These are phyloP conservation scores for Rhizopogon roseolus DNA, from an alignment of 768 basidiomycete species.

Conservation along the genomic window DNA sequence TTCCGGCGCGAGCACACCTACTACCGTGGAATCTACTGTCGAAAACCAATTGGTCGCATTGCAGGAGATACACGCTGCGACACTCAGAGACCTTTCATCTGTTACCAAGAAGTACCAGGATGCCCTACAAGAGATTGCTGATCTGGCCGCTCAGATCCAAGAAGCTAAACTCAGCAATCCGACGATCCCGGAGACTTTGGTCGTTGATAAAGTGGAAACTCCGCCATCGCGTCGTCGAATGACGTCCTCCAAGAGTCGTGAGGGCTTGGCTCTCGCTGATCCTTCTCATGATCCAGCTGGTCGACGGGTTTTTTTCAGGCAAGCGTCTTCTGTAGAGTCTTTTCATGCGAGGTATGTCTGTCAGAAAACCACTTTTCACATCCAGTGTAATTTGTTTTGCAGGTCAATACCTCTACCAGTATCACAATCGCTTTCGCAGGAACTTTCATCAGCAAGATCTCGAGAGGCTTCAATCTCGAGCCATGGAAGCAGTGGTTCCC, in stretches of 20 bases:
- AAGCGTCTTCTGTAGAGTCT: constrained; percentile 83
- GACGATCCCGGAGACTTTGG: constrained; percentile 35
- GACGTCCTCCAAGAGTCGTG: constrained; percentile 44
- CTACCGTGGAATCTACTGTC: constrained; percentile 33
- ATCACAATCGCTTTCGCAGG: constrained; percentile 97
- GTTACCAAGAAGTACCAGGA: constrained; percentile 83
- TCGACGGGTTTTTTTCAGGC: constrained; percentile 80
- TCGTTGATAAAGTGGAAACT: constrained; percentile 38
- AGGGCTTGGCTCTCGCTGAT: constrained; percentile 29
- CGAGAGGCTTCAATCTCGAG: constrained; percentile 80
- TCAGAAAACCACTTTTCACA: constrained; percentile 7
- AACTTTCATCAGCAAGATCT: constrained; percentile 83
- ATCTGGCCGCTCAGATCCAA: constrained; percentile 85
- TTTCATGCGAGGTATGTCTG: constrained; percentile 72
- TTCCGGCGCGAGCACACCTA: constrained; percentile 24
- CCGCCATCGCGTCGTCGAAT: constrained; percentile 48
- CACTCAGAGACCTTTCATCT: constrained; percentile 72
- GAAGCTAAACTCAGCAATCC: constrained; percentile 71
- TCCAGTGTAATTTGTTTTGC: constrained; percentile 12
- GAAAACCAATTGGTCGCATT: constrained; percentile 66
- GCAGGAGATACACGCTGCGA: constrained; percentile 79
- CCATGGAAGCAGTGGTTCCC: constrained; percentile 61
- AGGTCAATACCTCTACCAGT: constrained; percentile 92
- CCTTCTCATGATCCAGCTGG: constrained; percentile 44
- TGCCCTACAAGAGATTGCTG: constrained; percentile 88